phyloP scores from a whole-genome alignment of 2,329 filamentous ascomycete genomes.

The Trichoderma pleuroti region DNA sequence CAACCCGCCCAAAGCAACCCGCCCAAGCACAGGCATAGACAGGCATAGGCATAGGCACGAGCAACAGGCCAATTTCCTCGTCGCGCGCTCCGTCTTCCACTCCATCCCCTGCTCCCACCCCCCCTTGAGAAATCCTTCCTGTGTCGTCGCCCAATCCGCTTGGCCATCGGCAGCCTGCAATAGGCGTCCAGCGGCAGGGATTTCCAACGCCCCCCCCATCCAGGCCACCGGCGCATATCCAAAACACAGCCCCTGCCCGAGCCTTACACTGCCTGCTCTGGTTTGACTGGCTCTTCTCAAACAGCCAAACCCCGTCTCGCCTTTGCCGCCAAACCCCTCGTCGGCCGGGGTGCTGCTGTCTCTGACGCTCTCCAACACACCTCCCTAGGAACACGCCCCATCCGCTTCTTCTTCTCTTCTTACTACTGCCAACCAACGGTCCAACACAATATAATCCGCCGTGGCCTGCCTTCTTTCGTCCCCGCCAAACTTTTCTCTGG shows the following conservation, averaged over 20 bases:
- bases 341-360: constrained; percentile 14
- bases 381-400: constrained; percentile 14
- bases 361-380: constrained; percentile 18
- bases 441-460: constrained; percentile 20
- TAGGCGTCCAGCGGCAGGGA: constrained; percentile 18
- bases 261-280: constrained; percentile 18
- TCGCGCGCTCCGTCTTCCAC: constrained; percentile 17
- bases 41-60: background rate
- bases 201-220: constrained; percentile 22
- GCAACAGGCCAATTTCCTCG: constrained; percentile 10
- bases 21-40: background rate
- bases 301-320: constrained; percentile 19
- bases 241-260: constrained; percentile 23
- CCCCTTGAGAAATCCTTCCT: constrained; percentile 17
- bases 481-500: constrained; percentile 17
- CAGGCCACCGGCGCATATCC: constrained; percentile 26
- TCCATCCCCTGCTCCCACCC: constrained; percentile 17
- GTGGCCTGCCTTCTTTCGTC: constrained; percentile 18
- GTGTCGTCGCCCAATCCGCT: constrained; percentile 12
- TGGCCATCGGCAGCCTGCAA: constrained; percentile 13
- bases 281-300: constrained; percentile 18
- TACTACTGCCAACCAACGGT: constrained; percentile 13
- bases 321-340: constrained; percentile 26
- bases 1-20: background rate
- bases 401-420: constrained; percentile 19